Conservation (phyloP, 139 green algal genomes). For the Tetradesmus lagerheimii region DNA sequence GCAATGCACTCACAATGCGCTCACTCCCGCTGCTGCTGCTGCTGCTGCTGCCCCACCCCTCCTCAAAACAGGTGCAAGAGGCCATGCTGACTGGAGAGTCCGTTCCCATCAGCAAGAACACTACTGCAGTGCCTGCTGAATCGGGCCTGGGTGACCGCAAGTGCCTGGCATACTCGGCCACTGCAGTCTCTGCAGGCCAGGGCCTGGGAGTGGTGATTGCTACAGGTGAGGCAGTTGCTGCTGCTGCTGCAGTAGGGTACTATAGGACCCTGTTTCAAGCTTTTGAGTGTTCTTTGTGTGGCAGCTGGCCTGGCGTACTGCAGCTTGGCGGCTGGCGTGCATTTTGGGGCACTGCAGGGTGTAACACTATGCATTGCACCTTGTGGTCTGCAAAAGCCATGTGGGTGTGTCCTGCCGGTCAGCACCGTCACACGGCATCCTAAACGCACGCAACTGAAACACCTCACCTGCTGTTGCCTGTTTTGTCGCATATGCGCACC, state of each 20-base stretch:
- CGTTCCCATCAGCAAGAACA: slow-evolving; percentile 74
- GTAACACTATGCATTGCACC: too few species aligned
- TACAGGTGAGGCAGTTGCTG: slow-evolving; percentile 45
- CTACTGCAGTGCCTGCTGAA: neutral
- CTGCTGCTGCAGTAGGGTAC: neutral
- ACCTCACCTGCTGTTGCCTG: neutral
- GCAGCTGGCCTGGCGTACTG: too few species aligned
- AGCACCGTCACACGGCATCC: too few species aligned
- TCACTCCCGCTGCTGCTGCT: neutral
- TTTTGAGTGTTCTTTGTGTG: too few species aligned
- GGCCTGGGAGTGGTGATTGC: slow-evolving; percentile 60
- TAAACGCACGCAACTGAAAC: too few species aligned
- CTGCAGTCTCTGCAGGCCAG: slow-evolving; percentile 57
- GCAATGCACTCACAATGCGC: neutral
- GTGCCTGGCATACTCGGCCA: slow-evolving; percentile 63
- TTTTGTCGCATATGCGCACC: neutral
- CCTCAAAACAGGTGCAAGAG: slow-evolving; percentile 64
- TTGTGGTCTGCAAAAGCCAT: too few species aligned
- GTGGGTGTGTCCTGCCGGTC: too few species aligned
- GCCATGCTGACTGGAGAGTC: slow-evolving; percentile 85
- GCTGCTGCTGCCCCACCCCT: neutral
- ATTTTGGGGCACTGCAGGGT: too few species aligned
- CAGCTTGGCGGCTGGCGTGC: too few species aligned
- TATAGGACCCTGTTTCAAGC: neutral
- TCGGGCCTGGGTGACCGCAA: slow-evolving; percentile 55